Percentiles rank a stretch among this genome's conserved stretches.
Evolutionary conservation across 805 yeast genomes (phyloP).

Genomic region (Candida boidinii): DNA sequence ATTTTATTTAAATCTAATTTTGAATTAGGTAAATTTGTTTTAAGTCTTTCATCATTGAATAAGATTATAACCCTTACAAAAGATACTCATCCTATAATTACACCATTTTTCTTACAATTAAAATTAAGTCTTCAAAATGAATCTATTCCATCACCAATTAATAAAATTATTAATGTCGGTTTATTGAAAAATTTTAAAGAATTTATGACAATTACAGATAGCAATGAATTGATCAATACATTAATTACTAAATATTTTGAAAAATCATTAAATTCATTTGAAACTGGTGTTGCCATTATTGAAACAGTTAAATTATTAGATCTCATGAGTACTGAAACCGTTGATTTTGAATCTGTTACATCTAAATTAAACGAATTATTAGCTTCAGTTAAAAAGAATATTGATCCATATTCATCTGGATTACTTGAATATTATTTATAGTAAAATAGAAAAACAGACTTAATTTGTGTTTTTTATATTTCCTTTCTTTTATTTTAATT

Average conservation of each 20-base stretch:
- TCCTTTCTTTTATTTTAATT: too few species aligned
- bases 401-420: conserved; percentile 14
- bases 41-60: conserved; percentile 36
- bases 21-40: conserved; percentile 31
- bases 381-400: conserved; percentile 4
- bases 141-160: conserved; percentile 12
- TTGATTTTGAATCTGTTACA: too few species aligned
- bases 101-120: conserved; percentile 11
- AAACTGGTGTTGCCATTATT: conserved; percentile 12
- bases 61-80: conserved; percentile 15
- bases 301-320: conserved; percentile 4
- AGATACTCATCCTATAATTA: conserved; percentile 11
- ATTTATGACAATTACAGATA: conserved; percentile 5
- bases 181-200: conserved; percentile 13
- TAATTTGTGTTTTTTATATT: too few species aligned
- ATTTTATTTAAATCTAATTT: conserved; percentile 36
- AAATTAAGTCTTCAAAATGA: conserved; percentile 5
- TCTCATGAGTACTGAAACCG: too few species aligned
- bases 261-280: conserved; percentile 1
- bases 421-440: conserved; percentile 10
- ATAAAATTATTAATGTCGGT: conserved; percentile 17
- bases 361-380: conserved; percentile 4
- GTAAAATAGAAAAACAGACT: not conserved
- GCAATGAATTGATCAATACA: conserved; percentile 5
- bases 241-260: conserved; percentile 11